A percentile compares a stretch with the other conserved stretches of the same genome.
phyloP scores from a whole-genome alignment of 805 yeast genomes.

The Pichia rugopelliculosa region DNA sequence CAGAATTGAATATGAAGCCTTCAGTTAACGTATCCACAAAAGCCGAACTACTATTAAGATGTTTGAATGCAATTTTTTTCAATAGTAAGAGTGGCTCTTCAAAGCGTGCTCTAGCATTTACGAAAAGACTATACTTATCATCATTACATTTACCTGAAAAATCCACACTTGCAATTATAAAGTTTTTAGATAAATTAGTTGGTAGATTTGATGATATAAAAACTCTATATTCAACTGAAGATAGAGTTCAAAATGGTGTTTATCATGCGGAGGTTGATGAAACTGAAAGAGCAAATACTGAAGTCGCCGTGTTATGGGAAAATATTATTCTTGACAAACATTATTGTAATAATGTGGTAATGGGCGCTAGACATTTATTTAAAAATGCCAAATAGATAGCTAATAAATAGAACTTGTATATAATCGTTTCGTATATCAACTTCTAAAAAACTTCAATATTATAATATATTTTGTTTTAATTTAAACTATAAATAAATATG shows the following conservation, averaged over 20 bases:
- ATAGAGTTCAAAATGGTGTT: constrained; percentile 74
- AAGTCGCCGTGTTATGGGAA: constrained; percentile 90
- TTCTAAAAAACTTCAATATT: not conserved
- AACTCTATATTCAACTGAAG: constrained; percentile 82
- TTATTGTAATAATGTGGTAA: constrained; percentile 74
- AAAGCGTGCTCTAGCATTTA: constrained; percentile 68
- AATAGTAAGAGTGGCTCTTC: constrained; percentile 61
- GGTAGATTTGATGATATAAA: constrained; percentile 64
- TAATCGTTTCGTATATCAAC: not conserved
- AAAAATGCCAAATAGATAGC: constrained; percentile 26
- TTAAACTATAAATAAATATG: not conserved
- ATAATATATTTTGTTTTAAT: not conserved
- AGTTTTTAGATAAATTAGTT: constrained; percentile 69
- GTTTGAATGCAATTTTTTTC: constrained; percentile 77
- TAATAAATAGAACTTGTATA: not conserved
- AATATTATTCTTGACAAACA: constrained; percentile 70
- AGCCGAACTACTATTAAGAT: constrained; percentile 71
- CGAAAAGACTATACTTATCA: constrained; percentile 67
- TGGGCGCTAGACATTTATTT: constrained; percentile 44
- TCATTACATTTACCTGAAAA: constrained; percentile 80
- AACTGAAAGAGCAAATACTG: constrained; percentile 73
- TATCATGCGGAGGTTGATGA: constrained; percentile 58
- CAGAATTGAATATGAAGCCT: constrained; percentile 38
- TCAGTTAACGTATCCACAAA: constrained; percentile 84
- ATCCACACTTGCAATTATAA: constrained; percentile 67